Evolutionary conservation across 345 rosid genomes (phyloP), one percentile per base, ranked within the genome.

Genomic region (Eucalyptus erythrocorys): DNA sequence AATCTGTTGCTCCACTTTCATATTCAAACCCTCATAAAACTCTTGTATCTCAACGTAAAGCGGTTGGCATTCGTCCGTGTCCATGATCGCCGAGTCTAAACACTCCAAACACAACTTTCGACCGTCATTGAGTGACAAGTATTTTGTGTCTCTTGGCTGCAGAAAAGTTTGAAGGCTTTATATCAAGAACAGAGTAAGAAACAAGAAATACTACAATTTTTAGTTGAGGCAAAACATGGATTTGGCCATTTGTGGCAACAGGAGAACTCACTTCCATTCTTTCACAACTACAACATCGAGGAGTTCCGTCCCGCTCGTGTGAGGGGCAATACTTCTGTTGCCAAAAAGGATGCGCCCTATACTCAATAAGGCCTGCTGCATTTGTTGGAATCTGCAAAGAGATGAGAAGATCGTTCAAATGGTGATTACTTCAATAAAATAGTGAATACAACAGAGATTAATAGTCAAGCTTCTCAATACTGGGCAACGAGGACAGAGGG

Each of bases 271-370:
- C 99, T 98, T 98, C 98, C 99, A 98, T 95, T 92, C 99, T 93
- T 90, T 98, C 99, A 87, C 99, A 98, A 89, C 99, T 97, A 89
- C 99, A 98, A 68, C 99, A 98, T 47, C 99, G 93, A 90, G 96
- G 97, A 90, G 99, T 98, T 68, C 97, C 94, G 79, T 98, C 99
- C 76, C 88, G 94, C 91, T 96, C 99, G 85, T 98, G 99, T 2
- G 97, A 94, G 88, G 99, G 99, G 90, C 99, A 98, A 92, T 98
- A 98, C 91, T 96, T 98, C 89, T 98, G 99, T 80, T 61, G 87
- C 99, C 99, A 98, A 92, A 95, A 97, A 76, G 99, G 99, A 93
- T 98, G 99, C 82, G 95, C 97, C 90, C 99, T 94, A 48, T 95
- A 98, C 94, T 98, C 99, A 47, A 97, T 95, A 42, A 96, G 96